Conservation (phyloP, 805 yeast species). For the Saccharomycopsis sp. region DNA sequence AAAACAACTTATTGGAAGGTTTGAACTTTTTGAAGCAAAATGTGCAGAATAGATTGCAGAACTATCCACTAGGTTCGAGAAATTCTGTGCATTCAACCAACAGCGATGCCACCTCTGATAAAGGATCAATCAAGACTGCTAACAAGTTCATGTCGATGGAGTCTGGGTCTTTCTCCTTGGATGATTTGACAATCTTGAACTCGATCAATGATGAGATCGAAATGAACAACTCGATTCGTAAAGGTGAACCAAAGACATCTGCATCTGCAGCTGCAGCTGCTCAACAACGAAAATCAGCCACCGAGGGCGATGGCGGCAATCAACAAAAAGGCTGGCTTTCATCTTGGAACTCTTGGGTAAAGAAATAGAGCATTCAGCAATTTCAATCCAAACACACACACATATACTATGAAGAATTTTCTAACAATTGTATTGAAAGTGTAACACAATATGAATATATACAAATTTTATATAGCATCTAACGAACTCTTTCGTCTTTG, state of each 20-base stretch:
- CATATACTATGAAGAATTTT: not conserved
- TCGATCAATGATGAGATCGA: conserved; percentile 21
- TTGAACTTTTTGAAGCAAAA: conserved; percentile 15
- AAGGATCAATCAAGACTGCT: not conserved
- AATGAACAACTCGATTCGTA: conserved; percentile 14
- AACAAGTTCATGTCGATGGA: conserved; percentile 13
- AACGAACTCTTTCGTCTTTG: conserved; percentile 39
- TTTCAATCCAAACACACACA: too few relatives aligned
- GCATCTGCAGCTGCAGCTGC: too few relatives aligned
- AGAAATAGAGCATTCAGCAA: not conserved
- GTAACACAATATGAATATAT: not conserved
- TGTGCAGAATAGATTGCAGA: conserved; percentile 17
- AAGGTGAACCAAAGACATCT: too few relatives aligned
- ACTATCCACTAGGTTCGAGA: conserved; percentile 4
- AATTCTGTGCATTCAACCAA: conserved; percentile 4
- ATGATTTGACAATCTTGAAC: conserved; percentile 17
- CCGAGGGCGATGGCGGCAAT: not conserved
- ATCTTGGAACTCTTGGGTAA: conserved; percentile 20
- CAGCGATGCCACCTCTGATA: conserved; percentile 1
- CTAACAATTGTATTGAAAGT: not conserved
- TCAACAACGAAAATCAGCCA: not conserved
- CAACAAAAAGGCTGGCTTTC: conserved; percentile 10
- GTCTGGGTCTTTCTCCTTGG: conserved; percentile 19
- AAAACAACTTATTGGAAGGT: conserved; percentile 16
- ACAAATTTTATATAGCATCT: conserved; percentile 25